Percentiles rank a stretch among this genome's conserved stretches.
Conservation (phyloP, 2,329 filamentous ascomycete genomes). For the Leptographium procerum region DNA sequence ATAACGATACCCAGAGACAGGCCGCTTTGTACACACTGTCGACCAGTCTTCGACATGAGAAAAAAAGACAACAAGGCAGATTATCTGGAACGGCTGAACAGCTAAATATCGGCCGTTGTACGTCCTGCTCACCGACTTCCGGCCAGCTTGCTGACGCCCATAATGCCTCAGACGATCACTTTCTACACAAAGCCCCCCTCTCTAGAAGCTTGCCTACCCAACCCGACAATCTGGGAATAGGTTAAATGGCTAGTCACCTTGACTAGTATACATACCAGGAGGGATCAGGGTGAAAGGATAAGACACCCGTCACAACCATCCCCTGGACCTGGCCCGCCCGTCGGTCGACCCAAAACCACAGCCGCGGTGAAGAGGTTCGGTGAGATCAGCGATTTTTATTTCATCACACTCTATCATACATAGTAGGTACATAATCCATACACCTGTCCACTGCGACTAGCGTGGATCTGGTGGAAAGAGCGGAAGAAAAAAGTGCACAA, state of each 20-base stretch:
- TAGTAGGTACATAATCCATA: too few species aligned
- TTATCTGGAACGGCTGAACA: too few species aligned
- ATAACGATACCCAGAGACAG: too few species aligned
- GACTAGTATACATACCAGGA: not conserved
- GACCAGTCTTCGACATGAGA: too few species aligned
- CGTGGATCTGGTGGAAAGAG: not conserved
- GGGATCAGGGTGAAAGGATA: not conserved
- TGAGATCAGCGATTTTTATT: not conserved
- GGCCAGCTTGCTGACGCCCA: too few species aligned
- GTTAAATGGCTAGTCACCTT: not conserved
- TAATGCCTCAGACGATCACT: too few species aligned
- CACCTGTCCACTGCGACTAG: not conserved
- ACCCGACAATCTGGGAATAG: not conserved
- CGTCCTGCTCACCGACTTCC: not conserved
- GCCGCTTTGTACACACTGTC: too few species aligned
- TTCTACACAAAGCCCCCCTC: too few species aligned
- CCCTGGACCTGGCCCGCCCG: not conserved
- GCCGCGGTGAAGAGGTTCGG: not conserved
- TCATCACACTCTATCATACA: too few species aligned
- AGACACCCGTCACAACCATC: not conserved
- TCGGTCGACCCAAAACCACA: constrained; percentile 2
- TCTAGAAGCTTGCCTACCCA: not conserved
- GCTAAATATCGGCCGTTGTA: too few species aligned
- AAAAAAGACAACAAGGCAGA: too few species aligned
- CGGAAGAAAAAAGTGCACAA: not conserved